phyloP scores from a whole-genome alignment of 371 early-diverging fungal genomes.

The Mortierella sp. region DNA sequence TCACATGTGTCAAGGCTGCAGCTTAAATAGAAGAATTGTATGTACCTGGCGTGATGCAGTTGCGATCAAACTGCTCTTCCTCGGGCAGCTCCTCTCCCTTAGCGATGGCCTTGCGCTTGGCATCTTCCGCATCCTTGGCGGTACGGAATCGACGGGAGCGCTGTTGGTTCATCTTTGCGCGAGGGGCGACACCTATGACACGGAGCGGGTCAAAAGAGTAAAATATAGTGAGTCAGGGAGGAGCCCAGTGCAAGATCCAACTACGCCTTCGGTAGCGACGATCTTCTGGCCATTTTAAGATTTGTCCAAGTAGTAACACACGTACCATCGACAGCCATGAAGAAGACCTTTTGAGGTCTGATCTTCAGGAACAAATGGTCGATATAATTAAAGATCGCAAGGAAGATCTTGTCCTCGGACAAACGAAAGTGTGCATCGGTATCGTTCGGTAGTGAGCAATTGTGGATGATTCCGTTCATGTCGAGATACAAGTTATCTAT shows the following conservation, averaged over 20 bases:
- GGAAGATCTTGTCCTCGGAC: constrained; percentile 95
- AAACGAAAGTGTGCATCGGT: constrained; percentile 77
- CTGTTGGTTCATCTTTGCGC: constrained; percentile 99
- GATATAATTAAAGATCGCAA: constrained; percentile 95
- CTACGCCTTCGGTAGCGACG: background rate
- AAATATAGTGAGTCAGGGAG: background rate
- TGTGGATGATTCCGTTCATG: constrained; percentile 99
- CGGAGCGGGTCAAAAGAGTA: background rate
- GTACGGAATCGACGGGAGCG: constrained; percentile 96
- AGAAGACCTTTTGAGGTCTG: constrained; percentile 95
- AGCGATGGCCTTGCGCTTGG: constrained; percentile 64
- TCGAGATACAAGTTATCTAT: constrained; percentile 97
- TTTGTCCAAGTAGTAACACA: background rate
- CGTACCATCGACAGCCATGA: constrained; percentile 96
- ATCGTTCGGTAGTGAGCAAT: constrained; percentile 96
- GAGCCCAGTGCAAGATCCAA: background rate
- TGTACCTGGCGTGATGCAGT: constrained; percentile 99
- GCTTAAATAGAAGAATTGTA: constrained; percentile 25
- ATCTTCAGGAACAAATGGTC: constrained; percentile 94
- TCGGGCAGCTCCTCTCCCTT: constrained; percentile 79
- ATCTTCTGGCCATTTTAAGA: no score
- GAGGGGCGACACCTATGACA: constrained; percentile 91
- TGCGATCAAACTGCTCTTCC: constrained; percentile 93
- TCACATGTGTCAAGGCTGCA: background rate
- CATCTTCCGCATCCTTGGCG: constrained; percentile 87